Evolutionary conservation across 129 eudicot genomes (phyloP), one percentile per base, ranked within the genome.

Genomic region (Flaveria ramosissima): DNA sequence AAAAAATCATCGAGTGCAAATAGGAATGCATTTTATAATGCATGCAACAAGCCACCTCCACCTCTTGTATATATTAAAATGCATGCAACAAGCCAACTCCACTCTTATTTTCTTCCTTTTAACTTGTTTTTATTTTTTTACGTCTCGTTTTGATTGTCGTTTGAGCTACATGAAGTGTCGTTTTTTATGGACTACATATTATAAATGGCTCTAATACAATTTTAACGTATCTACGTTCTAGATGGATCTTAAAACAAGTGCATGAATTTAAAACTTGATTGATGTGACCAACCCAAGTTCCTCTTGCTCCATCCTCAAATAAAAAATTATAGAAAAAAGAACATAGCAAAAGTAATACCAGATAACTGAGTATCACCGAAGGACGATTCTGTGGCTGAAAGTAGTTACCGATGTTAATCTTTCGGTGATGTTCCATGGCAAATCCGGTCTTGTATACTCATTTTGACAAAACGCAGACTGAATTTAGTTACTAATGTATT

Each of bases 141-240:
- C 51, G 57, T 45, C 50, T 19, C 30, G 19, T 64, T 73, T 65
- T 80, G 43, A 26, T 73, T 66, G 84, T 74, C 84, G 84, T 73
- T 66, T 80, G 79, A 62, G 32, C 48, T 67, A 55, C 74, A 26
- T 32, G 69, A 74, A 80, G 84, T 80, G 80, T 56, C 70, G 75
- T 67, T 66, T 66, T 55, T 17, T 3, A 12, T 66, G 21, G 26
- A 26, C 7, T 32, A 14, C 72, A 3, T 71, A 48, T 52, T 51
- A 19, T 8, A 8, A 30, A 39, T 21, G 42, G 8, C 16, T 45
- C 46, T 68, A 51, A 64, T 8, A 2, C 66, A 10, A 26, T 14
- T 30, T 64, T 30, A 8, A 57, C 14, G 60, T 36, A 57, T 19
- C 8, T 16, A 3, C 7, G 16, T 17, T 41, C 4, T 67, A 19